A percentile compares a stretch with the other conserved stretches of the same genome.
These are phyloP conservation scores for Saprolegnia diclina DNA, from an alignment of 352 stramenopile genomes.

Conservation along the genomic window DNA sequence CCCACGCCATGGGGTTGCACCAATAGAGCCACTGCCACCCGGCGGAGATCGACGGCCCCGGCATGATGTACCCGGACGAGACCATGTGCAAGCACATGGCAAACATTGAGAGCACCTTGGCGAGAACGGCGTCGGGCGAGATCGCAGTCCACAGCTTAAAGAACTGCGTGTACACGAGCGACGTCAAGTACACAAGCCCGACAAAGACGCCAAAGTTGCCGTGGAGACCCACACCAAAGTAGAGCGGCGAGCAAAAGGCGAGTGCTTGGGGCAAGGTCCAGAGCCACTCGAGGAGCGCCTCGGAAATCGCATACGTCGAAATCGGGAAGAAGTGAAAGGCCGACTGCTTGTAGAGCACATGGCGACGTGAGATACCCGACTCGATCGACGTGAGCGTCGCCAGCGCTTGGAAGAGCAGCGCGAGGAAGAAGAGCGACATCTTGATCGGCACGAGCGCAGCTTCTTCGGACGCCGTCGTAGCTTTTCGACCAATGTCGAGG, in stretches of 20 bases:
- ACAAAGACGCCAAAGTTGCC: too few species aligned
- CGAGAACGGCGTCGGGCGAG: slow-evolving; percentile 13
- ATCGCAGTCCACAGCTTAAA: slow-evolving; percentile 21
- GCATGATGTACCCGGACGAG: too few species aligned
- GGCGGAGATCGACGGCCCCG: slow-evolving; percentile 3
- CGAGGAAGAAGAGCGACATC: slow-evolving; percentile 27
- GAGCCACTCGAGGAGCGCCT: slow-evolving; percentile 7
- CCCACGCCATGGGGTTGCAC: slow-evolving; percentile 23
- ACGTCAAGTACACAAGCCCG: too few species aligned
- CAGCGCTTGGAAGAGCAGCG: slow-evolving; percentile 39
- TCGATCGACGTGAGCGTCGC: slow-evolving; percentile 34
- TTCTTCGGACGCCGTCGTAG: neutral
- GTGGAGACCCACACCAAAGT: too few species aligned
- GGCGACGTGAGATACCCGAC: slow-evolving; percentile 32
- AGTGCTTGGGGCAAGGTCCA: slow-evolving; percentile 23
- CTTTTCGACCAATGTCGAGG: slow-evolving; percentile 18
- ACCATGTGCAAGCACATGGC: slow-evolving; percentile 8
- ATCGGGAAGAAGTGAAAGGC: slow-evolving; percentile 24
- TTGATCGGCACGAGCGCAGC: slow-evolving; percentile 25
- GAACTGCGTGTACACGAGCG: slow-evolving; percentile 21
- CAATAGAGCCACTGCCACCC: slow-evolving; percentile 26
- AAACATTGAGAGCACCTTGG: slow-evolving; percentile 25
- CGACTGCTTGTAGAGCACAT: slow-evolving; percentile 44
- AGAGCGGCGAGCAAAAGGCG: slow-evolving; percentile 6
- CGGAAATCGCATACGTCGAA: slow-evolving; percentile 19